These are phyloP conservation scores for Aspergillus avenaceus DNA, from an alignment of 495 filamentous ascomycete genomes.

Conservation along the genomic window DNA sequence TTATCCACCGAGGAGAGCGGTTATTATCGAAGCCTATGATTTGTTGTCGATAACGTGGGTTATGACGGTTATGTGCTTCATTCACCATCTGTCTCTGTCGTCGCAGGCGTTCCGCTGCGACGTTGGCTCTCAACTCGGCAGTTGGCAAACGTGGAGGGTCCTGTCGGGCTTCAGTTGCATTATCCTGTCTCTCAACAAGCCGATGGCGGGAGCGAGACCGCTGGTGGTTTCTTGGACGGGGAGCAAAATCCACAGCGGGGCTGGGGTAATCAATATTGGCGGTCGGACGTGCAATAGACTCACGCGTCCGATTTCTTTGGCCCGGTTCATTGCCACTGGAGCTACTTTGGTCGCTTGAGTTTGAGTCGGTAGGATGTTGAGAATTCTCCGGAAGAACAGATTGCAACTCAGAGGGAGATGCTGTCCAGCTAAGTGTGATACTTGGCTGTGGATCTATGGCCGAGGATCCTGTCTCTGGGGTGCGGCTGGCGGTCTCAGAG, in stretches of 20 bases:
- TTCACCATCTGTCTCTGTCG: slow-evolving; percentile 37
- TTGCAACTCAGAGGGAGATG: slow-evolving; percentile 33
- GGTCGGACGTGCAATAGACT: slow-evolving; percentile 16
- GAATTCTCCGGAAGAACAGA: slow-evolving; percentile 18
- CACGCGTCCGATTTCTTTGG: slow-evolving; percentile 8
- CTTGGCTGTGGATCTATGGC: slow-evolving; percentile 33
- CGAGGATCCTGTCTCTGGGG: slow-evolving; percentile 16
- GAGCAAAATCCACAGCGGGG: slow-evolving; percentile 13
- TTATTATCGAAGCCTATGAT: slow-evolving; percentile 31
- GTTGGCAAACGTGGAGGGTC: slow-evolving; percentile 26
- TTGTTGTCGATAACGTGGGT: slow-evolving; percentile 30
- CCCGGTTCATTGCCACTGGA: slow-evolving; percentile 15
- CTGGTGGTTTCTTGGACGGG: slow-evolving; percentile 24
- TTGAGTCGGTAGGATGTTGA: slow-evolving; percentile 15
- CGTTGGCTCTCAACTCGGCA: slow-evolving; percentile 36
- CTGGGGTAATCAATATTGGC: slow-evolving; percentile 19
- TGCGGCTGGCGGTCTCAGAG: slow-evolving; percentile 15
- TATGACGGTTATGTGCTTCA: slow-evolving; percentile 32
- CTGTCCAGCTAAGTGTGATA: slow-evolving; percentile 34
- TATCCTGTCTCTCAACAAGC: slow-evolving; percentile 24
- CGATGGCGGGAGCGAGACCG: slow-evolving; percentile 32
- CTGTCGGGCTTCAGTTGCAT: slow-evolving; percentile 23
- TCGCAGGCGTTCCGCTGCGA: slow-evolving; percentile 39
- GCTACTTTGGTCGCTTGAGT: slow-evolving; percentile 16
- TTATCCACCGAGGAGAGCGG: slow-evolving; percentile 41